These are phyloP conservation scores for Fusarium udum DNA, from an alignment of 2,329 filamentous ascomycete genomes.

Conservation along the genomic window DNA sequence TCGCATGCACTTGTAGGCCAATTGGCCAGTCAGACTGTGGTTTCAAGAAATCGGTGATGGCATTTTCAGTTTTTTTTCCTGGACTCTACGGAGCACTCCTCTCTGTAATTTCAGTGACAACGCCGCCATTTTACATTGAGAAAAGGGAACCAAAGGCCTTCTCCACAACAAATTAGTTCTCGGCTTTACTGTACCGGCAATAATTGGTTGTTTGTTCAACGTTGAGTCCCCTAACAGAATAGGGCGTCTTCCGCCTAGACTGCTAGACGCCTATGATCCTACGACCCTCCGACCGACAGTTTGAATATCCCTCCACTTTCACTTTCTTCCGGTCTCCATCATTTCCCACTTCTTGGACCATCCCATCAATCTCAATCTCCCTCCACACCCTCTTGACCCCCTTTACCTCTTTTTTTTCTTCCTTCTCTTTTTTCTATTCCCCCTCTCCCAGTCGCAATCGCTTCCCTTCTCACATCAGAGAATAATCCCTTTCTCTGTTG, in stretches of 20 bases:
- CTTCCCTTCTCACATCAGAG: constrained; percentile 11
- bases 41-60: neutral
- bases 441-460: neutral
- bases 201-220: neutral
- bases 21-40: constrained; percentile 20
- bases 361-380: constrained; percentile 26
- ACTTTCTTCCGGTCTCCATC: constrained; percentile 36
- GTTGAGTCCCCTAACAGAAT: neutral
- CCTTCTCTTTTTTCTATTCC: neutral
- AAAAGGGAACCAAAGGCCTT: neutral
- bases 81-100: too few species aligned
- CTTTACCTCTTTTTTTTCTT: constrained; percentile 23
- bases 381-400: constrained; percentile 33
- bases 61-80: neutral
- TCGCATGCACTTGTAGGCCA: neutral
- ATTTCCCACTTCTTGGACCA: constrained; percentile 23
- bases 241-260: neutral
- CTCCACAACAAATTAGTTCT: constrained; percentile 6
- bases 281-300: constrained; percentile 30
- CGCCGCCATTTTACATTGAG: constrained; percentile 8
- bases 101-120: constrained; percentile 12
- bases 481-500: constrained; percentile 10
- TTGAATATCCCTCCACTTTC: constrained; percentile 36
- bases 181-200: constrained; percentile 10
- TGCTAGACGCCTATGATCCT: neutral